Evolutionary conservation across 257 asterid species (phyloP).

Genomic region (Striga asiatica): DNA sequence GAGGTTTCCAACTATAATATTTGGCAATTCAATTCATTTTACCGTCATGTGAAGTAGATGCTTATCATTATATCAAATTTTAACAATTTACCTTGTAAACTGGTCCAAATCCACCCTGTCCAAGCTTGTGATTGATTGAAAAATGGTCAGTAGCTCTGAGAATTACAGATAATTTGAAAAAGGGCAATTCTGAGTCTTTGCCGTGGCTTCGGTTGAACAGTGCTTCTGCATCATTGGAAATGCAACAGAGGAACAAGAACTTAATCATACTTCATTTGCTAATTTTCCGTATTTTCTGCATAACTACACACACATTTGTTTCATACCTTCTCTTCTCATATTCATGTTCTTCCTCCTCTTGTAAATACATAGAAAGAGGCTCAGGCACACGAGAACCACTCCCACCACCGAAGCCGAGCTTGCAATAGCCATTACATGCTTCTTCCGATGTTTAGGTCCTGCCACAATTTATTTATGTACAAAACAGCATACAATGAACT

Average conservation of each 20-base stretch:
- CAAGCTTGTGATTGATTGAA: neutral
- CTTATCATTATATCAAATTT: too few relatives aligned
- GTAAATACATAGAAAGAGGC: neutral
- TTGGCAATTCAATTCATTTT: too few relatives aligned
- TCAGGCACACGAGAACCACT: neutral
- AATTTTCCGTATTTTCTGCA: neutral
- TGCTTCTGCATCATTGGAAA: too few relatives aligned
- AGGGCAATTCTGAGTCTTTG: neutral
- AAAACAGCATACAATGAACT: too few relatives aligned
- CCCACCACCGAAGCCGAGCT: neutral
- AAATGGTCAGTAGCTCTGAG: neutral
- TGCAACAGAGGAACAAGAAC: too few relatives aligned
- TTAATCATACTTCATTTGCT: neutral
- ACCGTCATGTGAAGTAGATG: too few relatives aligned
- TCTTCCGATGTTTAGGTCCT: too few relatives aligned
- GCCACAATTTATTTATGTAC: too few relatives aligned
- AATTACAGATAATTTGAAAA: neutral
- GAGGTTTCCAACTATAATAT: too few relatives aligned
- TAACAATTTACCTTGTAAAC: neutral
- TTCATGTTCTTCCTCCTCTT: neutral
- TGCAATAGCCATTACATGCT: neutral
- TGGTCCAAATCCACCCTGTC: slow-evolving; percentile 5
- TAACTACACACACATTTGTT: neutral
- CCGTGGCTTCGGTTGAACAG: too few relatives aligned
- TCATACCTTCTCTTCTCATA: neutral